Conservation (phyloP, 139 green algal genomes). For the Yamagishiella unicocca region DNA sequence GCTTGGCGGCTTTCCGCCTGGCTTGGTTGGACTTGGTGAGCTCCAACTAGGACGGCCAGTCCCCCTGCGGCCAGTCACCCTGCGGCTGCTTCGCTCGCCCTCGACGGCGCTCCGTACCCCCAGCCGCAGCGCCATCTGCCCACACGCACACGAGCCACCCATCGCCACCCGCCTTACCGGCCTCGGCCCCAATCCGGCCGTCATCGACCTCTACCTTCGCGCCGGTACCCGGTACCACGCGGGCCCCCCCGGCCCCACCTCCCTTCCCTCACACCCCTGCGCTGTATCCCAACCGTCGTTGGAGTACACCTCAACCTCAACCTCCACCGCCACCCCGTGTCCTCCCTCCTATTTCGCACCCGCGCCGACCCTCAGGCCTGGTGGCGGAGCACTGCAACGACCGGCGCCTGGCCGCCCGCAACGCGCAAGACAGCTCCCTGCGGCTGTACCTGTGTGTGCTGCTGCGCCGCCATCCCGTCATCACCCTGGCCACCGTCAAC, state of each 20-base stretch:
- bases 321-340: not conserved
- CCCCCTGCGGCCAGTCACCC: no score
- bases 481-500: slow-evolving; percentile 49
- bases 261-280: not conserved
- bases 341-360: not conserved
- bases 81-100: no score
- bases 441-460: slow-evolving; percentile 86
- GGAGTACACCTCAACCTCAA: no score
- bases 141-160: no score
- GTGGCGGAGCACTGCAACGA: slow-evolving; percentile 89
- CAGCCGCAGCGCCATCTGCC: no score
- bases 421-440: slow-evolving; percentile 78
- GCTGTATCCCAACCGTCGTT: no score
- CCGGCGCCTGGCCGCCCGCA: slow-evolving; percentile 51
- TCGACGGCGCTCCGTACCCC: no score
- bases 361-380: slow-evolving; percentile 17
- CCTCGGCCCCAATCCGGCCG: not conserved
- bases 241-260: not conserved
- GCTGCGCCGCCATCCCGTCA: slow-evolving; percentile 67
- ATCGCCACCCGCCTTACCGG: no score
- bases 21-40: no score
- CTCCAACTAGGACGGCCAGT: no score
- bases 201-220: not conserved
- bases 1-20: no score
- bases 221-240: not conserved